A percentile compares a stretch with the other conserved stretches of the same genome.
phyloP scores from a whole-genome alignment of 2,329 filamentous ascomycete species.

The Massarina eburnea region DNA sequence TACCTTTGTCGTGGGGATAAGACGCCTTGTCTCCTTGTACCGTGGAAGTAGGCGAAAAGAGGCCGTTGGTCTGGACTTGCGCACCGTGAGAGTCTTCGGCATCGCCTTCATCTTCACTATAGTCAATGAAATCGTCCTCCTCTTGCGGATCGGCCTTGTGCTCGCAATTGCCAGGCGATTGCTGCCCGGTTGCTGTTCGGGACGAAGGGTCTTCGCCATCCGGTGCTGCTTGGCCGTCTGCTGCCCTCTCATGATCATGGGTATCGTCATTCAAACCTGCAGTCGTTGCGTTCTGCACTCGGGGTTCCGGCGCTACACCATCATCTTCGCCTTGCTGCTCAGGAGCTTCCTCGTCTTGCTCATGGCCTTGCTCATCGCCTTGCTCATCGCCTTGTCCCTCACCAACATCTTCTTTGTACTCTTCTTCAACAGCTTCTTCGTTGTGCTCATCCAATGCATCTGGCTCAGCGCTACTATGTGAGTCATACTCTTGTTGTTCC shows the following conservation, averaged over 20 bases:
- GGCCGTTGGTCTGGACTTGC: conserved; percentile 11
- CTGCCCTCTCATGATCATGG: background rate
- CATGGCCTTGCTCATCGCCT: background rate
- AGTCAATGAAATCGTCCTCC: conserved; percentile 52
- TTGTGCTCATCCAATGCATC: conserved; percentile 3
- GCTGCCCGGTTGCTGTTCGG: background rate
- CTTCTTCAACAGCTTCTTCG: conserved; percentile 3
- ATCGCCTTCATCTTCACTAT: conserved; percentile 51
- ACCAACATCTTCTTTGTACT: background rate
- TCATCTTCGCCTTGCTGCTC: background rate
- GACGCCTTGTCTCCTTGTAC: conserved; percentile 34
- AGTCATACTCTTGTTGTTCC: conserved; percentile 9
- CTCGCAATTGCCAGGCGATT: background rate
- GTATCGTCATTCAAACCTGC: background rate
- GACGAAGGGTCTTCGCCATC: background rate
- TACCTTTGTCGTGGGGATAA: conserved; percentile 11
- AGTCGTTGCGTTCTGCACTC: background rate
- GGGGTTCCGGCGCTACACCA: background rate
- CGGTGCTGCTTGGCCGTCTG: background rate
- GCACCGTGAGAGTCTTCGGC: conserved; percentile 12
- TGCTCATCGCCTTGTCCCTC: background rate
- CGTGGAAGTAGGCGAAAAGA: conserved; percentile 35
- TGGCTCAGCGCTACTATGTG: background rate
- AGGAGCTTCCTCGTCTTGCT: background rate
- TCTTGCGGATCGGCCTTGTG: conserved; percentile 14